Percentiles rank a stretch among this genome's conserved stretches.
phyloP scores from a whole-genome alignment of 805 yeast species.

The Saturnispora hagleri region DNA sequence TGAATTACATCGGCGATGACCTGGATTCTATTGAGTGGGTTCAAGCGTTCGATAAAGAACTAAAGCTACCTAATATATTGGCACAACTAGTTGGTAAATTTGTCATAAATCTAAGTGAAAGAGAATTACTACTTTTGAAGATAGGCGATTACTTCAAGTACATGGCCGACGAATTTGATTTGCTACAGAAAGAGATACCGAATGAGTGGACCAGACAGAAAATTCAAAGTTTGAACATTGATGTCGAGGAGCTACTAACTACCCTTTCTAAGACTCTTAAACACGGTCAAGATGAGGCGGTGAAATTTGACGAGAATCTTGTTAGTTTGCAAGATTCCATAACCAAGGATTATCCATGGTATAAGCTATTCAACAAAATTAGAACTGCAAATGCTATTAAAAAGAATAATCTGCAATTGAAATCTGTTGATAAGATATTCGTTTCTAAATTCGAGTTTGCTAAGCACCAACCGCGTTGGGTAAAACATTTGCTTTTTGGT shows the following conservation, averaged over 20 bases:
- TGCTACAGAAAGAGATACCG: conserved; percentile 21
- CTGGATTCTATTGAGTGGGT: conserved; percentile 54
- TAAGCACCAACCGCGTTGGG: conserved; percentile 40
- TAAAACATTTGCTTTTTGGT: conserved; percentile 56
- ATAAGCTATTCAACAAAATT: conserved; percentile 49
- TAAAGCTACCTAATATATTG: conserved; percentile 43
- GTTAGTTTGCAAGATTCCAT: conserved; percentile 39
- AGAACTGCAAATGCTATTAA: conserved; percentile 49
- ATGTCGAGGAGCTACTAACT: neutral
- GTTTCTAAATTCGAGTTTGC: conserved; percentile 31
- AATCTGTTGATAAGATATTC: conserved; percentile 35
- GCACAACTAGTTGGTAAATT: conserved; percentile 54
- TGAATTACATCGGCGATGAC: conserved; percentile 49
- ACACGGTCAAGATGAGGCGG: neutral
- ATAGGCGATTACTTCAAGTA: conserved; percentile 38
- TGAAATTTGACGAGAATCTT: conserved; percentile 16
- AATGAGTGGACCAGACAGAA: conserved; percentile 19
- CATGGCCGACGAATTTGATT: conserved; percentile 31
- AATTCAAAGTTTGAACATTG: neutral
- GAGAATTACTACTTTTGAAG: conserved; percentile 45
- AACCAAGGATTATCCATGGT: conserved; percentile 72
- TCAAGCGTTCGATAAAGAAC: conserved; percentile 36
- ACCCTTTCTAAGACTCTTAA: conserved; percentile 30
- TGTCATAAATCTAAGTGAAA: conserved; percentile 44
- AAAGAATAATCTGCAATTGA: conserved; percentile 41